These are phyloP conservation scores for Casuarina glauca DNA, from an alignment of 306 rosid species.

Conservation along the genomic window DNA sequence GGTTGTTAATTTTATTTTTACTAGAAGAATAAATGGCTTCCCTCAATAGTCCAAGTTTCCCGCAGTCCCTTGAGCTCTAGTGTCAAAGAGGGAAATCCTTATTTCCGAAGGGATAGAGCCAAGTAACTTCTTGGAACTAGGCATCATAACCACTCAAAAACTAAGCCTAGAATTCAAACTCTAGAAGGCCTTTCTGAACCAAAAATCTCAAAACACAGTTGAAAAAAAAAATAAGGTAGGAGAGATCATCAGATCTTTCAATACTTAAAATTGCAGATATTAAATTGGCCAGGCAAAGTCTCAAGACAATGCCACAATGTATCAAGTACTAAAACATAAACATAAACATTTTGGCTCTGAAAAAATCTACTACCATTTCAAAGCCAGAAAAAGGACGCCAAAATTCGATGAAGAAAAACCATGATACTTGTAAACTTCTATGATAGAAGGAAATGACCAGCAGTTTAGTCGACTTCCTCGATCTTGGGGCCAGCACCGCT, in stretches of 20 bases:
- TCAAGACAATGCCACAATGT: not conserved
- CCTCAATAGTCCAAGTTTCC: too few relatives aligned
- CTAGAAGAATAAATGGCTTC: too few relatives aligned
- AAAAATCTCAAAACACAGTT: too few relatives aligned
- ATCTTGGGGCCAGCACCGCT: conserved; percentile 77
- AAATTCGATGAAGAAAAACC: not conserved
- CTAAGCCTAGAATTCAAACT: too few relatives aligned
- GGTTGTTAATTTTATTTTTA: too few relatives aligned
- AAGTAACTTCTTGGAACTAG: too few relatives aligned
- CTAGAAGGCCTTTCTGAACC: too few relatives aligned
- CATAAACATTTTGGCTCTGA: not conserved
- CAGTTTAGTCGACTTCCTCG: conserved; percentile 65
- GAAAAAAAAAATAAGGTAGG: too few relatives aligned
- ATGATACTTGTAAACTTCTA: not conserved
- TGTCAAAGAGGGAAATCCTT: too few relatives aligned
- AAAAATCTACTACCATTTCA: not conserved
- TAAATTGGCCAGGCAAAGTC: not conserved
- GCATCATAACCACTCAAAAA: too few relatives aligned
- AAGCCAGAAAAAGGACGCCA: not conserved
- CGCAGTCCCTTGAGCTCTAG: too few relatives aligned
- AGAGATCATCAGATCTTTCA: not conserved
- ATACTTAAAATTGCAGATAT: not conserved
- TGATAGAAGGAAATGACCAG: not conserved
- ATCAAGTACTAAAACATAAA: not conserved
- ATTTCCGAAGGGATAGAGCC: too few relatives aligned